These are phyloP conservation scores for Physaria fendleri DNA, from an alignment of 345 rosid genomes.

Conservation along the genomic window DNA sequence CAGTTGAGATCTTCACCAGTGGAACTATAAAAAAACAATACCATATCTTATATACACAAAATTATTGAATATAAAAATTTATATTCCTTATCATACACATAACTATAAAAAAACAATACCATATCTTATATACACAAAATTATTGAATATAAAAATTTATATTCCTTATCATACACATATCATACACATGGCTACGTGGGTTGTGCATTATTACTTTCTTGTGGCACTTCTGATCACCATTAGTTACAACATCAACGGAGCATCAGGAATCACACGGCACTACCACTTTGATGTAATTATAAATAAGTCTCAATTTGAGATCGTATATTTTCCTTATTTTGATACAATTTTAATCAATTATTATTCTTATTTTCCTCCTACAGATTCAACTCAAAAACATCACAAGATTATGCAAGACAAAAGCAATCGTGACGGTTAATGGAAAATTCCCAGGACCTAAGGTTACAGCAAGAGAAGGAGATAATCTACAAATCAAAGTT, in stretches of 20 bases:
- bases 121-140: neutral
- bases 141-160: neutral
- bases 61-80: neutral
- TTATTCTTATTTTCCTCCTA: neutral
- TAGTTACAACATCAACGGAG: slow-evolving; percentile 11
- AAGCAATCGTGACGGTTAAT: slow-evolving; percentile 29
- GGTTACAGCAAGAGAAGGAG: slow-evolving; percentile 34
- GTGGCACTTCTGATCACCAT: slow-evolving; percentile 20
- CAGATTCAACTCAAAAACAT: slow-evolving; percentile 41
- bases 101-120: too few relatives aligned
- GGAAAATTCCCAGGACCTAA: slow-evolving; percentile 34
- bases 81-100: neutral
- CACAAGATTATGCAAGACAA: slow-evolving; percentile 35
- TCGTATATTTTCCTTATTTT: too few relatives aligned
- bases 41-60: slow-evolving; percentile 1
- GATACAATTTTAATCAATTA: too few relatives aligned
- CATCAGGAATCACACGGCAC: slow-evolving; percentile 35
- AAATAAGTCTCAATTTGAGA: neutral
- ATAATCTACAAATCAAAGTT: slow-evolving; percentile 29
- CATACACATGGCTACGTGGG: slow-evolving; percentile 22
- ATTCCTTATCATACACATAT: neutral
- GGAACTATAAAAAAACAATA: neutral
- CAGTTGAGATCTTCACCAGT: slow-evolving; percentile 4
- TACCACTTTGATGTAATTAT: slow-evolving; percentile 38
- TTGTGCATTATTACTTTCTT: slow-evolving; percentile 16